Evolutionary conservation across 768 basidiomycete species (phyloP).

Genomic region (Leccinum subgranulosum): DNA sequence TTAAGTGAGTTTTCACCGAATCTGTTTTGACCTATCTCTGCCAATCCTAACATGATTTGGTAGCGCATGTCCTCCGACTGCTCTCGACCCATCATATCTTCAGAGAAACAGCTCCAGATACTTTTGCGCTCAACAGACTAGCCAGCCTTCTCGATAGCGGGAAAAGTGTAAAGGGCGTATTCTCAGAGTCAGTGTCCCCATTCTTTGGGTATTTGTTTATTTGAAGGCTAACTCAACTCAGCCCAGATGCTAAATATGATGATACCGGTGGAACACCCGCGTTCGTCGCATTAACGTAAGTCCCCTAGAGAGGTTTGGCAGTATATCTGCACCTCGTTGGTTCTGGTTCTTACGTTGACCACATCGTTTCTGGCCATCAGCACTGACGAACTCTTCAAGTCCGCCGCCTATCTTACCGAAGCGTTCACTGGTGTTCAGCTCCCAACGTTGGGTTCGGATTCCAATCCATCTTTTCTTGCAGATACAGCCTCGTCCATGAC

Average conservation of each 20-base stretch:
- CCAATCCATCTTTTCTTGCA: constrained; percentile 12
- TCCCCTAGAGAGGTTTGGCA: neutral
- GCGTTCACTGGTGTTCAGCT: constrained; percentile 41
- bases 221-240: constrained; percentile 20
- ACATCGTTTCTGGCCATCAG: constrained; percentile 32
- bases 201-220: neutral
- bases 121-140: constrained; percentile 70
- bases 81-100: constrained; percentile 79
- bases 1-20: constrained; percentile 9
- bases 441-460: constrained; percentile 1
- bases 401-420: constrained; percentile 73
- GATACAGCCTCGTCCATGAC: neutral
- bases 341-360: constrained; percentile 2
- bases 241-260: constrained; percentile 63
- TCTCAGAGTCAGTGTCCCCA: constrained; percentile 39
- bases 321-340: neutral
- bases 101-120: constrained; percentile 64
- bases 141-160: constrained; percentile 69
- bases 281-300: constrained; percentile 66
- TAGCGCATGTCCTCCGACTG: constrained; percentile 71
- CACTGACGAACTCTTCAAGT: constrained; percentile 74
- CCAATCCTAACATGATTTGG: neutral
- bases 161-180: constrained; percentile 48
- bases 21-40: neutral
- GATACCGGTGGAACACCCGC: constrained; percentile 66